Evolutionary conservation across 78 protist species (phyloP).

Genomic region (Dictyostelium brefeldianum): DNA sequence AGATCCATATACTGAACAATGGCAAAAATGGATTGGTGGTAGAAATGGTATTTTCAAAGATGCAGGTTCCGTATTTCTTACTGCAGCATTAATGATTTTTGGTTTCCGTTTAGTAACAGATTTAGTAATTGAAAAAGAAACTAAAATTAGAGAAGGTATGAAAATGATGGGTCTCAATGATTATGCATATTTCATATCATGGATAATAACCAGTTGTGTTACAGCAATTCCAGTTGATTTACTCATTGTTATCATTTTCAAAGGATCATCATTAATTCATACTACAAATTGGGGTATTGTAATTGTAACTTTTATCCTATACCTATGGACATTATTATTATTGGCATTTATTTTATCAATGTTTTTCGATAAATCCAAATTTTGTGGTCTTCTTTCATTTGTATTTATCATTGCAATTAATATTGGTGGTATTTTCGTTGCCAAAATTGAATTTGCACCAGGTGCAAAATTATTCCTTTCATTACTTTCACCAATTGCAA

Average conservation of each 20-base stretch:
- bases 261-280: neutral
- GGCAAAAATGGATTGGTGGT: slow-evolving; percentile 47
- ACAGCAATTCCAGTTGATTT: slow-evolving; percentile 27
- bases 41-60: slow-evolving; percentile 19
- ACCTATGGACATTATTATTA: slow-evolving; percentile 13
- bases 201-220: neutral
- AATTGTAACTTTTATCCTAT: slow-evolving; percentile 19
- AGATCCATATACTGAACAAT: slow-evolving; percentile 47
- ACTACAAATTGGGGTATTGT: slow-evolving; percentile 20
- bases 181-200: slow-evolving; percentile 32
- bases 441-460: slow-evolving; percentile 25
- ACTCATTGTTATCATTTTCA: neutral
- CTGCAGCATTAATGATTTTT: slow-evolving; percentile 63
- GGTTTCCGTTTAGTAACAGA: slow-evolving; percentile 44
- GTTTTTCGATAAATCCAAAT: slow-evolving; percentile 61
- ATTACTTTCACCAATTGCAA: slow-evolving; percentile 59
- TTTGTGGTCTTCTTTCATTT: slow-evolving; percentile 48
- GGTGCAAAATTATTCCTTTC: slow-evolving; percentile 27
- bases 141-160: slow-evolving; percentile 63
- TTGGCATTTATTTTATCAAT: slow-evolving; percentile 23
- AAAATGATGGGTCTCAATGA: slow-evolving; percentile 65
- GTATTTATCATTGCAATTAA: neutral
- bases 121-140: slow-evolving; percentile 64
- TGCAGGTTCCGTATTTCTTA: slow-evolving; percentile 52
- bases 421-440: slow-evolving; percentile 67